Base-by-base conservation (phyloP, 2,329 filamentous ascomycete genomes). In the Scedosporium boydii region DNA sequence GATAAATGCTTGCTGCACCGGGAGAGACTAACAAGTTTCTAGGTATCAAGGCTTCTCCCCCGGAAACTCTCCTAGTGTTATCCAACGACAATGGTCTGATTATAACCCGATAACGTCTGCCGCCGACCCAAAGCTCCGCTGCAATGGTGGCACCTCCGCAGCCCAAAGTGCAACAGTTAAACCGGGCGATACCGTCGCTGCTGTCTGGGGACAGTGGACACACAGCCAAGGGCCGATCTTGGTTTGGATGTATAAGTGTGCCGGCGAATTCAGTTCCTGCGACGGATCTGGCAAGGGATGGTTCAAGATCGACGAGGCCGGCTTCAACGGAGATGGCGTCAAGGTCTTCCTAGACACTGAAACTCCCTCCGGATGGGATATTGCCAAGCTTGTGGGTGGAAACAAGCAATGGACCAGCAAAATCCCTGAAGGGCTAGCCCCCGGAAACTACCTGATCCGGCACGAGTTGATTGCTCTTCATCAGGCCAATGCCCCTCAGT, bases 401-500 rank as follows among this genome's bases (percentile, higher is more conserved):
- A 76, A 77, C 69, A 80, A 80, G 73, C 78, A 75, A 69, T 75
- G 75, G 69, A 76, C 75, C 62, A 75, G 82, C 65, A 78, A 73
- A 16, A 75, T 83, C 53, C 81, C 81, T 60, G 68, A 70, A 55
- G 65, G 64, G 63, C 75, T 83, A 48, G 76, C 75, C 26, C 70
- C 77, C 29, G 81, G 81, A 62, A 80, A 82, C 72, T 83, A 83
- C 69, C 75, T 83, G 62, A 69, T 83, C 65, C 79, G 81, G 59
- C 78, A 82, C 69, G 81, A 83, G 71, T 81, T 82, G 69, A 82
- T 83, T 63, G 81, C 75, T 58, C 78, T 77, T 53, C 81, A 83
- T 73, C 76, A 77, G 66, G 77, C 79, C 38, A 71, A 72, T 2
- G 70, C 73, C 26, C 78, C 79, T 59, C 79, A 82, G 72, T 81